Evolutionary conservation across 1,139 yeast genomes (phyloP), one percentile per base, ranked within the genome.

Genomic region (Petasospora fabianii): DNA sequence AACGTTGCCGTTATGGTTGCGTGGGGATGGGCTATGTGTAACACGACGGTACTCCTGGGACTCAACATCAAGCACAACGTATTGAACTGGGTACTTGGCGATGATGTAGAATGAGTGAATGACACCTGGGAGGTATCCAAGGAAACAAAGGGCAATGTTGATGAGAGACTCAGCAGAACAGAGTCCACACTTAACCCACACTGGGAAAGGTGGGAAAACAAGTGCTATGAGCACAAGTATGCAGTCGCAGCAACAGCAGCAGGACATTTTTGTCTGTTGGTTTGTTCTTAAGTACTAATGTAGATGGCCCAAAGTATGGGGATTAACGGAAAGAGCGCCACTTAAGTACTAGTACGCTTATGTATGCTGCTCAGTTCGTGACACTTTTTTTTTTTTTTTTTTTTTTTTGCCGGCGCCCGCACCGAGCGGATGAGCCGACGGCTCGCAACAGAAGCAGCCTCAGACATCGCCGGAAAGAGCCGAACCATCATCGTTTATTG

Each of bases 121-220:
- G 5, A 80, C 71, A 5, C 87, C 87, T 2, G 86, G 87, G 35
- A 80, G 65, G 55, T 76, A 80, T 1, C 87, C 87, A 27, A 81
- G 61, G 30, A 77, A 49, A 34, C 80, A 75, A 29, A 81, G 67
- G 31, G 74, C 59, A 30, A 81, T 65, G 55, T 80, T 81, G 44
- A 82, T 75, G 13, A 79, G 57, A 10, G 81, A 68, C 55, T 81
- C 87, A 28, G 69, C 63, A 3, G 84, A 71, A 48, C 85, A 80
- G 24, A 79, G 41, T 2, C 88, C 88, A 41, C 79, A 65, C 54
- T 84, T 76, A 44, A 81, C 70, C 73, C 80, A 74, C 17, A 82
- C 88, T 0, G 88, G 85, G 38, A 82, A 63, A 0, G 90, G 88
- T 1, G 90, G 88, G 61, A 79, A 71, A 36, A 81, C 56, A 20